These are phyloP conservation scores for Talaromyces rugulosus DNA, from an alignment of 2,329 filamentous ascomycete genomes.

Conservation along the genomic window DNA sequence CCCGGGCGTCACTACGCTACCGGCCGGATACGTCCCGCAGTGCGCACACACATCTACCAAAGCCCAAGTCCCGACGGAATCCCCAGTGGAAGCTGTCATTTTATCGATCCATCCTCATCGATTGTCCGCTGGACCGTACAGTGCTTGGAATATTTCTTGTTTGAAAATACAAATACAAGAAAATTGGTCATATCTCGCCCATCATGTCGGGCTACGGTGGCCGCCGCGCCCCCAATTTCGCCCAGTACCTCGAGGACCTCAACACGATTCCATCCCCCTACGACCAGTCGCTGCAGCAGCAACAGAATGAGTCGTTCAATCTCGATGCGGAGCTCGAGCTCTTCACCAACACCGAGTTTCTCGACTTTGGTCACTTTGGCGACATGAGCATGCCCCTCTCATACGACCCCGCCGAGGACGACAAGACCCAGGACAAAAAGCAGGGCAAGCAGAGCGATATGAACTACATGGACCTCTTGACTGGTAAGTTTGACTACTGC, in stretches of 20 bases:
- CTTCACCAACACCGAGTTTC: constrained; percentile 80
- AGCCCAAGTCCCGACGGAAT: neutral
- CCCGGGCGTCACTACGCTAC: neutral
- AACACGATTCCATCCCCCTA: constrained; percentile 66
- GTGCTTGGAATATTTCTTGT: neutral
- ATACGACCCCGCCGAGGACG: constrained; percentile 24
- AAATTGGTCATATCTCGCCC: constrained; percentile 5
- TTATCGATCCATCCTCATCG: neutral
- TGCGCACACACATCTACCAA: too few relatives aligned
- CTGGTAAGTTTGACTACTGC: constrained; percentile 31
- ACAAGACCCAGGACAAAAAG: constrained; percentile 15
- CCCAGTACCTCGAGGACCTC: constrained; percentile 81
- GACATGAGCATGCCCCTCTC: constrained; percentile 31
- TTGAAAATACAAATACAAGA: neutral
- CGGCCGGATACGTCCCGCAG: neutral
- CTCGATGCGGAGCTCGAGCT: constrained; percentile 70
- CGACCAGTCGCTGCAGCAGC: constrained; percentile 54
- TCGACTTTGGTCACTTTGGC: constrained; percentile 62
- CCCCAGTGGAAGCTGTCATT: neutral
- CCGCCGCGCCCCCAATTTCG: constrained; percentile 79
- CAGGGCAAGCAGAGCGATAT: constrained; percentile 27
- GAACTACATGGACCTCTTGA: constrained; percentile 39
- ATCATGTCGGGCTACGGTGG: constrained; percentile 70
- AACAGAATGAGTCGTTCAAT: constrained; percentile 57
- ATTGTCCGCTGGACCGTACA: neutral